phyloP scores from a whole-genome alignment of 1,139 yeast genomes.

The Scheffersomyces lignicola region DNA sequence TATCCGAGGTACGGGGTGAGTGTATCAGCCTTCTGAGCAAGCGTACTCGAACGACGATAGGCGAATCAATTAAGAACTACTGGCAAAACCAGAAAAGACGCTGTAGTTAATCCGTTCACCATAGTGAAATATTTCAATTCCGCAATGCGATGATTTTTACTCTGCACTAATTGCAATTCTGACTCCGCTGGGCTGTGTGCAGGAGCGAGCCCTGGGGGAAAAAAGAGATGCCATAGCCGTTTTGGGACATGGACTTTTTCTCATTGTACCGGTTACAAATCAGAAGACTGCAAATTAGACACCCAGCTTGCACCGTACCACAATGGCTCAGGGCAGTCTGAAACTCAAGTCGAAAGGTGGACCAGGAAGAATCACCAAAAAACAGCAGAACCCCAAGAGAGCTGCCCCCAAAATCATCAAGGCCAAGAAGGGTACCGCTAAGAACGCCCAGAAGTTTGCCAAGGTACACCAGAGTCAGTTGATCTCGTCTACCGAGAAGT shows the following conservation, averaged over 20 bases:
- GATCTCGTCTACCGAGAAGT: constrained; percentile 74
- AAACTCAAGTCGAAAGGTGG: constrained; percentile 46
- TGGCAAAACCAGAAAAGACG: neutral
- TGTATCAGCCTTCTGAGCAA: constrained; percentile 2
- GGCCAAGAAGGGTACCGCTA: constrained; percentile 60
- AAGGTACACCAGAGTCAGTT: constrained; percentile 69
- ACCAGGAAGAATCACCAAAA: constrained; percentile 52
- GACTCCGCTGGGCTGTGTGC: constrained; percentile 3
- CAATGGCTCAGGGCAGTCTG: constrained; percentile 60
- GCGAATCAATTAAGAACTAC: constrained; percentile 3
- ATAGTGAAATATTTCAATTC: neutral
- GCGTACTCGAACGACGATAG: constrained; percentile 1
- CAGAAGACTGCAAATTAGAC: neutral
- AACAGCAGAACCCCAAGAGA: constrained; percentile 56
- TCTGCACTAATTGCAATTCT: neutral
- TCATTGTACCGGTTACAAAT: neutral
- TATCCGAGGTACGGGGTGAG: neutral
- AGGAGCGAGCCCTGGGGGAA: neutral
- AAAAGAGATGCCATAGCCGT: constrained; percentile 2
- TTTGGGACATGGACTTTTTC: constrained; percentile 3
- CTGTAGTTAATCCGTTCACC: no score
- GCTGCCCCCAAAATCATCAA: constrained; percentile 75
- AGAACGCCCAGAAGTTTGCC: constrained; percentile 47
- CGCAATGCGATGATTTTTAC: neutral
- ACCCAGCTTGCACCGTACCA: neutral